Conservation (phyloP, 306 rosid genomes). For the Vicia villosa region DNA sequence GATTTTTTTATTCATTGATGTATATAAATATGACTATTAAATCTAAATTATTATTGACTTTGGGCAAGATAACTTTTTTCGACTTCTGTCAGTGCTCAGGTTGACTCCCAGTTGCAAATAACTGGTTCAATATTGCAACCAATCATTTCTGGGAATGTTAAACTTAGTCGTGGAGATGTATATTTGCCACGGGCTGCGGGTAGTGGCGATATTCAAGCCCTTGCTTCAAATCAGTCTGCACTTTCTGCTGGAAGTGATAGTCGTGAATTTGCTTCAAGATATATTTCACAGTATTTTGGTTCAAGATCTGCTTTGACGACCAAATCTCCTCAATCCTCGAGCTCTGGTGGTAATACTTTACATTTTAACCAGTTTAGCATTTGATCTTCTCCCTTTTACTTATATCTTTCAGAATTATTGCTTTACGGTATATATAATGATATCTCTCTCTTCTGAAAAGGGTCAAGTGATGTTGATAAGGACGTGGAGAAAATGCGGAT, state of each 20-base stretch:
- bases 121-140: conserved; percentile 93
- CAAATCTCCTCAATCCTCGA: conserved; percentile 53
- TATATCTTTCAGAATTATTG: conserved; percentile 12
- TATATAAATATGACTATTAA: conserved; percentile 12
- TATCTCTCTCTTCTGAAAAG: conserved; percentile 23
- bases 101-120: conserved; percentile 89
- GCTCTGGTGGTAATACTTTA: conserved; percentile 67
- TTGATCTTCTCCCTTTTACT: conserved; percentile 31
- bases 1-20: conserved; percentile 25
- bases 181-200: conserved; percentile 90
- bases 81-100: conserved; percentile 77
- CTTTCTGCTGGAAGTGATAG: conserved; percentile 54
- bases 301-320: conserved; percentile 59
- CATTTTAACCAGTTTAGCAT: conserved; percentile 29
- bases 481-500: conserved; percentile 58
- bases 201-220: conserved; percentile 58
- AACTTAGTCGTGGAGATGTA: conserved; percentile 93
- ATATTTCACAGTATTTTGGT: conserved; percentile 68
- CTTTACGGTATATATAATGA: conserved; percentile 17
- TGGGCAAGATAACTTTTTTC: conserved; percentile 16
- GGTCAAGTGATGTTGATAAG: conserved; percentile 56
- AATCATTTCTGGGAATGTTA: conserved; percentile 77
- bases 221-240: conserved; percentile 59
- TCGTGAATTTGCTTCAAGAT: conserved; percentile 69
- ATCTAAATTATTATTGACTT: conserved; percentile 4